Evolutionary conservation across 306 rosid genomes (phyloP).

Genomic region (Casuarina cunninghamiana): DNA sequence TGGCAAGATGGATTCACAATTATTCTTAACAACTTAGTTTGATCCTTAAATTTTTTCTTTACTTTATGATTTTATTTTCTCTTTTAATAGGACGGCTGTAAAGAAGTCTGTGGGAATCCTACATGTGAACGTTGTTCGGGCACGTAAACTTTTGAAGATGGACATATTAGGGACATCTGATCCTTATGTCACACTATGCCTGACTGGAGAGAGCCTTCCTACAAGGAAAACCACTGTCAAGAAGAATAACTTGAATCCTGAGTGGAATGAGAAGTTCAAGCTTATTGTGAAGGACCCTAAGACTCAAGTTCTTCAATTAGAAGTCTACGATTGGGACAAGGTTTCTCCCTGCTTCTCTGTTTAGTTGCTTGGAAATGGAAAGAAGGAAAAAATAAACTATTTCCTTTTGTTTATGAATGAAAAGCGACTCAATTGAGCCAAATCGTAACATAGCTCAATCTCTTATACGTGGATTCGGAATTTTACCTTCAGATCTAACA

Average conservation of each 20-base stretch:
- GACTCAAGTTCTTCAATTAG: constrained; percentile 83
- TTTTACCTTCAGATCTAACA: too few relatives aligned
- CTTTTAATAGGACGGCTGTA: constrained; percentile 47
- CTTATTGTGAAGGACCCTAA: constrained; percentile 77
- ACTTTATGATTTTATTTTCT: not conserved
- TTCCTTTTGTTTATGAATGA: not conserved
- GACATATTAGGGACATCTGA: constrained; percentile 88
- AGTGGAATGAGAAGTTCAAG: constrained; percentile 94
- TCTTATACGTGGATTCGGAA: too few relatives aligned
- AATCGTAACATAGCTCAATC: too few relatives aligned
- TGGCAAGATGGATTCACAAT: not conserved
- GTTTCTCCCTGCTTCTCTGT: constrained; percentile 41
- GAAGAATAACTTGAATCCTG: constrained; percentile 82
- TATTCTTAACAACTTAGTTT: not conserved
- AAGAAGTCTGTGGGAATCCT: constrained; percentile 93
- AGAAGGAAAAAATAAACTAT: not conserved
- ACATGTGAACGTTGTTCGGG: constrained; percentile 87
- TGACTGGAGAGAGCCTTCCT: constrained; percentile 72
- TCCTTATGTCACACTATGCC: constrained; percentile 83
- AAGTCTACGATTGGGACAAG: constrained; percentile 98
- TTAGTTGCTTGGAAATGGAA: constrained; percentile 24
- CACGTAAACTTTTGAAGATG: constrained; percentile 73
- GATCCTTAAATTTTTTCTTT: not conserved
- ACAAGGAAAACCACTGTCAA: constrained; percentile 75
- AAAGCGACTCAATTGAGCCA: too few relatives aligned